phyloP scores from a whole-genome alignment of 805 yeast species.

The Candida insectorum region DNA sequence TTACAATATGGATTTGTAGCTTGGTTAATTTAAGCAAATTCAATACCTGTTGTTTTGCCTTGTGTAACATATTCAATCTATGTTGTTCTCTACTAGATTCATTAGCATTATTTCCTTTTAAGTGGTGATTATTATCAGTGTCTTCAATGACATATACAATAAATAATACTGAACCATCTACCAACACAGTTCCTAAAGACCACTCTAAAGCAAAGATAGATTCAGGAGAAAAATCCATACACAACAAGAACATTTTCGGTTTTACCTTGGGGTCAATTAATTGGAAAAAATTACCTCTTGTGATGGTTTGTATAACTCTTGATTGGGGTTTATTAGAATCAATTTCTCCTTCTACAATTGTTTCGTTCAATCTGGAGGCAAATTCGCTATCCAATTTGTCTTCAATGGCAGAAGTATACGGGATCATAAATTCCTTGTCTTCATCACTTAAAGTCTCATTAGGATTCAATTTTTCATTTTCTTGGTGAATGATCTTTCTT shows the following conservation, averaged over 20 bases:
- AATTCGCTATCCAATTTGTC: constrained; percentile 60
- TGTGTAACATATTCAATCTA: constrained; percentile 36
- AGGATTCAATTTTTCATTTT: constrained; percentile 30
- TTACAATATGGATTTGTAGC: constrained; percentile 67
- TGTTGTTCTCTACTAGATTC: constrained; percentile 35
- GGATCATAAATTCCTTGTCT: constrained; percentile 42
- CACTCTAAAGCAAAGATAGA: constrained; percentile 82
- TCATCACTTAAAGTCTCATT: constrained; percentile 12
- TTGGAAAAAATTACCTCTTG: constrained; percentile 64
- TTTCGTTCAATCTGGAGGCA: constrained; percentile 52
- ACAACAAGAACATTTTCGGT: constrained; percentile 65
- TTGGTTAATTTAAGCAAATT: constrained; percentile 60
- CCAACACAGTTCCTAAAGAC: constrained; percentile 80
- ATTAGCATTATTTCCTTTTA: constrained; percentile 35
- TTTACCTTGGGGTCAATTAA: constrained; percentile 41
- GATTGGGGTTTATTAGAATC: constrained; percentile 51
- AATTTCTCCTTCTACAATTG: constrained; percentile 52
- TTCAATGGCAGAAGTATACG: constrained; percentile 66
- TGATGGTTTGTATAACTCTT: constrained; percentile 65
- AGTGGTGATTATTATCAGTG: constrained; percentile 38
- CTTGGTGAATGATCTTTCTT: constrained; percentile 57
- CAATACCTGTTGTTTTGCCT: constrained; percentile 43
- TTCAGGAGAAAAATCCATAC: constrained; percentile 81
- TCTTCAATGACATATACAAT: constrained; percentile 60
- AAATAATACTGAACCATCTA: constrained; percentile 78